phyloP scores from a whole-genome alignment of 345 rosid species.

The Populus ilicifolia region DNA sequence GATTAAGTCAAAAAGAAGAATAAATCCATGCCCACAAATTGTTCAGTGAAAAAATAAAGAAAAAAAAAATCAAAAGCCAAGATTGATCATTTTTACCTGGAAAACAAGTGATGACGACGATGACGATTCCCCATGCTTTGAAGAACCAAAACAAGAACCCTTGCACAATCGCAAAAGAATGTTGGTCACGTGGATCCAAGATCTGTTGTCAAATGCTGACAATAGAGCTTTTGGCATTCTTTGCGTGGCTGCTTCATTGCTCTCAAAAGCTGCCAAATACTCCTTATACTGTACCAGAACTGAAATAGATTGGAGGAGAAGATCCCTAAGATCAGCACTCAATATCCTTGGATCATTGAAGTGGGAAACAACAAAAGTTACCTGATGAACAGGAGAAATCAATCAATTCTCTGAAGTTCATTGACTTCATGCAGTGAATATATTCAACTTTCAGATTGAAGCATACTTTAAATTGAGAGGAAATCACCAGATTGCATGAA shows the following conservation, averaged over 20 bases:
- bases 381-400: conserved; percentile 43
- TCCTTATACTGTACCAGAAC: conserved; percentile 88
- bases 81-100: conserved; percentile 50
- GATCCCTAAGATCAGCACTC: conserved; percentile 84
- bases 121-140: conserved; percentile 80
- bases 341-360: conserved; percentile 89
- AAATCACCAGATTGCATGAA: not conserved
- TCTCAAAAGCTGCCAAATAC: conserved; percentile 76
- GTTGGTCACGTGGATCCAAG: conserved; percentile 91
- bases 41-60: conserved; percentile 1
- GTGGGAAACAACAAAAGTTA: conserved; percentile 82
- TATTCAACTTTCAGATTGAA: not conserved
- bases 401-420: not conserved
- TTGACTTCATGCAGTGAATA: not conserved
- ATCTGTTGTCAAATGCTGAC: conserved; percentile 90
- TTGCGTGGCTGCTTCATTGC: conserved; percentile 73
- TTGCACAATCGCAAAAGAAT: conserved; percentile 84
- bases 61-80: not conserved
- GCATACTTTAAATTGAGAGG: not conserved
- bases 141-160: conserved; percentile 76
- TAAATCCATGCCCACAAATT: conserved; percentile 1
- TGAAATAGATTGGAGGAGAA: conserved; percentile 91
- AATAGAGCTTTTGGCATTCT: conserved; percentile 73
- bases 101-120: conserved; percentile 65
- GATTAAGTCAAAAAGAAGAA: conserved; percentile 13